A percentile compares a stretch with the other conserved stretches of the same genome.
phyloP scores from a whole-genome alignment of 371 early-diverging fungal species.

The Lichtheimia ornata region DNA sequence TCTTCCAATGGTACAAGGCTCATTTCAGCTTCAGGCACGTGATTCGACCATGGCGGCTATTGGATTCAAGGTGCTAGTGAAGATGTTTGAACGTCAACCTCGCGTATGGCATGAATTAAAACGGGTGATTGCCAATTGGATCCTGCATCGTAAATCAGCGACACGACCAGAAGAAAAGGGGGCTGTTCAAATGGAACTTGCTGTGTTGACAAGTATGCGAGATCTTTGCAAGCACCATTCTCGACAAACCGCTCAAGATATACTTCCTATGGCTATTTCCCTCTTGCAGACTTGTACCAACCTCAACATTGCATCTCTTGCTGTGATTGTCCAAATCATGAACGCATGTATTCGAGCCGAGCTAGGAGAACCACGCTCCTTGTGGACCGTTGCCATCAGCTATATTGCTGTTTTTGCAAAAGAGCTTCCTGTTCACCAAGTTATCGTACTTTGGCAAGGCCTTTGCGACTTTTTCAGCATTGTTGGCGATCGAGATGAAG shows the following conservation, averaged over 20 bases:
- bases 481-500: conserved; percentile 52
- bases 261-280: conserved; percentile 55
- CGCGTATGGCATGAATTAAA: conserved; percentile 63
- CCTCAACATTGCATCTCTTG: conserved; percentile 47
- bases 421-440: conserved; percentile 12
- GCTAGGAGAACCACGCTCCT: conserved; percentile 56
- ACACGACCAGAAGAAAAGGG: conserved; percentile 21
- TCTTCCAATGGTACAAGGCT: conserved; percentile 41
- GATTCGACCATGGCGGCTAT: conserved; percentile 47
- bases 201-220: conserved; percentile 54
- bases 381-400: conserved; percentile 53
- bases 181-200: conserved; percentile 53
- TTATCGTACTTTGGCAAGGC: conserved; percentile 20
- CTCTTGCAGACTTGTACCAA: conserved; percentile 51
- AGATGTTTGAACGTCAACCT: conserved; percentile 52
- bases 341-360: conserved; percentile 47
- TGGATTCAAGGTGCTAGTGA: conserved; percentile 48
- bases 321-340: conserved; percentile 48
- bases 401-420: conserved; percentile 54
- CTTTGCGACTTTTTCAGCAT: conserved; percentile 52
- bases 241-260: conserved; percentile 49
- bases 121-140: conserved; percentile 56
- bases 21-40: conserved; percentile 15
- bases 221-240: conserved; percentile 48
- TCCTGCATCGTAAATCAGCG: conserved; percentile 45